These are phyloP conservation scores for Globisporangium abappressorium DNA, from an alignment of 352 stramenopile genomes.

Conservation along the genomic window DNA sequence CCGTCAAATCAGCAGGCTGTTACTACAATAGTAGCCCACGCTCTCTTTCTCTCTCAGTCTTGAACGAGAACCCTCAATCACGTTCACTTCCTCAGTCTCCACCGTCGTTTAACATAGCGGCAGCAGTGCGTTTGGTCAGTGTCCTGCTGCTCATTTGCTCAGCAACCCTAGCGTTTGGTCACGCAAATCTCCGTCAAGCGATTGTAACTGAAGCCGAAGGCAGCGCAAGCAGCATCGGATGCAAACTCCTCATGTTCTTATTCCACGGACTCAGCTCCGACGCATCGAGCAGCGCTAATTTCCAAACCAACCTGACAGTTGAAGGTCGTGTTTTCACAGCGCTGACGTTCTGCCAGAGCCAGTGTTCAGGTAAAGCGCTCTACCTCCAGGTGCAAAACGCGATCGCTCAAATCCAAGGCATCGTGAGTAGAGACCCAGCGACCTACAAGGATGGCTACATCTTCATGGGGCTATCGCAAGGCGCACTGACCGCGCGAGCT, in stretches of 20 bases:
- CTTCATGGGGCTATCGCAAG: conserved; percentile 33
- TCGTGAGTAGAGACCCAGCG: conserved; percentile 7
- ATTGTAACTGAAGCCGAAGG: background rate
- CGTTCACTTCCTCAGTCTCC: background rate
- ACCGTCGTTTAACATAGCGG: background rate
- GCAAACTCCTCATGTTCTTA: conserved; percentile 28
- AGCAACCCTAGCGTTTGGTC: background rate
- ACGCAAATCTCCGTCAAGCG: background rate
- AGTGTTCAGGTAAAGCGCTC: conserved; percentile 21
- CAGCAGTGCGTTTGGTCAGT: background rate
- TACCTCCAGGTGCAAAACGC: conserved; percentile 21
- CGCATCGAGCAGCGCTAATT: background rate
- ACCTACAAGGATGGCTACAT: conserved; percentile 27
- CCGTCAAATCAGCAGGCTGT: no score
- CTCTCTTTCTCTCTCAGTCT: no score
- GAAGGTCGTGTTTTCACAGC: conserved; percentile 20
- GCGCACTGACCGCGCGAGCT: conserved; percentile 21
- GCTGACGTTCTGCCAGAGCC: conserved; percentile 24
- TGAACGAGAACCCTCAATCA: no score
- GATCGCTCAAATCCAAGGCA: conserved; percentile 20
- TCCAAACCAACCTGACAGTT: conserved; percentile 22
- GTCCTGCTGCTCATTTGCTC: background rate
- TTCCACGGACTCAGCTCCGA: conserved; percentile 26
- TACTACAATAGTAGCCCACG: no score
- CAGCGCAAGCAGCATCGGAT: background rate